These are phyloP conservation scores for Artemisia argyi DNA, from an alignment of 129 eudicot species.

Conservation along the genomic window DNA sequence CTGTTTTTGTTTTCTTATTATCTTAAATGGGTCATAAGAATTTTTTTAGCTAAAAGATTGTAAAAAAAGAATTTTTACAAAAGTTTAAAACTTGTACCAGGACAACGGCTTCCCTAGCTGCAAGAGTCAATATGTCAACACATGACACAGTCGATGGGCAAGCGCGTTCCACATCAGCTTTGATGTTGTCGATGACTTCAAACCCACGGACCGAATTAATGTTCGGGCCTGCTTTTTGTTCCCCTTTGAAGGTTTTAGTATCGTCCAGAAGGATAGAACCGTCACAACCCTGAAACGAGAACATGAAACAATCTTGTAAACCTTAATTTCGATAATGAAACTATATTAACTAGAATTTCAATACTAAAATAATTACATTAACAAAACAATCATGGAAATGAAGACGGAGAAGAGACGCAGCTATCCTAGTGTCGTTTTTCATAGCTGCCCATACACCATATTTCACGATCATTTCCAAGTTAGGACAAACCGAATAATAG, in stretches of 20 bases:
- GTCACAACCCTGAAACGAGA: slow-evolving; percentile 66
- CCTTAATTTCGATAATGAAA: not conserved
- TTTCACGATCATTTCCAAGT: slow-evolving; percentile 49
- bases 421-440: slow-evolving; percentile 63
- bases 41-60: too few relatives aligned
- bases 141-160: slow-evolving; percentile 77
- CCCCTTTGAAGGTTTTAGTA: slow-evolving; percentile 51
- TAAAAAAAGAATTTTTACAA: not conserved
- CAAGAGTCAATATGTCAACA: slow-evolving; percentile 73
- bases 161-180: slow-evolving; percentile 59
- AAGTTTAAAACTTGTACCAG: slow-evolving; percentile 41
- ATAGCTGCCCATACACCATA: slow-evolving; percentile 72
- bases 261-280: slow-evolving; percentile 80
- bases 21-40: not conserved
- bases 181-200: slow-evolving; percentile 62
- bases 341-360: not conserved
- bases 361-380: slow-evolving; percentile 37
- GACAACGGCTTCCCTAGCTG: slow-evolving; percentile 75
- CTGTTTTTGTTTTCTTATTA: not conserved
- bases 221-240: slow-evolving; percentile 64
- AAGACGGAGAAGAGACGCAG: slow-evolving; percentile 81
- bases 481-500: slow-evolving; percentile 61
- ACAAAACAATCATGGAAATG: slow-evolving; percentile 84
- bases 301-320: slow-evolving; percentile 7
- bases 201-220: slow-evolving; percentile 59